Conservation (phyloP, 441 rosid species). For the Isatis lusitanica region DNA sequence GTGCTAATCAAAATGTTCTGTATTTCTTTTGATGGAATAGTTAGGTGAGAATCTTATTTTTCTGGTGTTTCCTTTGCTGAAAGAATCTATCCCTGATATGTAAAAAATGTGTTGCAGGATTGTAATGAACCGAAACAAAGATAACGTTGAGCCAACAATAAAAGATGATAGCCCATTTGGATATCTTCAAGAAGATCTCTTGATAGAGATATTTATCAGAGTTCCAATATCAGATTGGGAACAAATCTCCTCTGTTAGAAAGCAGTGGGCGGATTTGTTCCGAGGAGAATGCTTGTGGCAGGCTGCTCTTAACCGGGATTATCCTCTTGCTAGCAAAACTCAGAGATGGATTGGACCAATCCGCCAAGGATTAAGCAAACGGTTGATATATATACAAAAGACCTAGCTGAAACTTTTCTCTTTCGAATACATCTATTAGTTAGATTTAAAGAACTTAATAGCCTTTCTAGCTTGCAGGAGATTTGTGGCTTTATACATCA, state of each 20-base stretch:
- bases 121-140: conserved; percentile 49
- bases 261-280: conserved; percentile 71
- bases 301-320: conserved; percentile 61
- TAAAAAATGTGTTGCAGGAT: conserved; percentile 41
- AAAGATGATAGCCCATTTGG: conserved; percentile 45
- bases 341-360: conserved; percentile 87
- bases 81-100: neutral
- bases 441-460: conserved; percentile 2
- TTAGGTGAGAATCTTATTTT: neutral
- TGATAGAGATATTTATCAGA: conserved; percentile 73
- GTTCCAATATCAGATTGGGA: conserved; percentile 68
- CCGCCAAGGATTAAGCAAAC: conserved; percentile 64
- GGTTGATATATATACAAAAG: conserved; percentile 40
- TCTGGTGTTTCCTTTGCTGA: neutral
- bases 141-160: conserved; percentile 27
- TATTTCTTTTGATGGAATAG: neutral
- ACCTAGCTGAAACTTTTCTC: neutral
- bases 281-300: conserved; percentile 83
- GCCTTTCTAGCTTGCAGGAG: conserved; percentile 55
- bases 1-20: neutral
- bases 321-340: conserved; percentile 54
- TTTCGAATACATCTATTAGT: neutral
- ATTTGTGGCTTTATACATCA: conserved; percentile 64
- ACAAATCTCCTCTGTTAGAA: conserved; percentile 58
- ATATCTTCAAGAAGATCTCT: conserved; percentile 74